Evolutionary conservation across 352 stramenopile species (phyloP).

Genomic region (Saprolegnia parasitica): DNA sequence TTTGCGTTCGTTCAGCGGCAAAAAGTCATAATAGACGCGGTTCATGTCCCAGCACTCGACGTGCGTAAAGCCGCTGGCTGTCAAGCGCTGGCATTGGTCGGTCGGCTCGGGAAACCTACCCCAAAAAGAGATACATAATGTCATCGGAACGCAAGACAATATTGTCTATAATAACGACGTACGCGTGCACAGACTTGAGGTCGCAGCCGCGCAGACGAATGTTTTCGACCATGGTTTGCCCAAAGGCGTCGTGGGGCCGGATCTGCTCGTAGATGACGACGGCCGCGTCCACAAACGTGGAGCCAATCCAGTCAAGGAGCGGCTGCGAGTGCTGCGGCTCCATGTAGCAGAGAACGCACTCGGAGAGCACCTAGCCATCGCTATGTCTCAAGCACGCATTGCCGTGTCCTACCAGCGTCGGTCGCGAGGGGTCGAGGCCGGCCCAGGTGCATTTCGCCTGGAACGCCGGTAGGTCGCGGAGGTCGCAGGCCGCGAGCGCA

Average conservation of each 20-base stretch:
- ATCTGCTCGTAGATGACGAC: conserved; percentile 91
- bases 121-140: no score
- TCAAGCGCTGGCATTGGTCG: conserved; percentile 73
- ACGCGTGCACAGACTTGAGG: conserved; percentile 66
- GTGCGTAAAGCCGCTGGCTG: conserved; percentile 52
- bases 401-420: not conserved
- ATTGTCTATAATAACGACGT: conserved; percentile 2
- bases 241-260: conserved; percentile 84
- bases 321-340: conserved; percentile 69
- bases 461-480: conserved; percentile 54
- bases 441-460: conserved; percentile 54
- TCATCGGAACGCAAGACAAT: not conserved
- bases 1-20: conserved; percentile 56
- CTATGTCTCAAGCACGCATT: no score
- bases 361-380: conserved; percentile 80
- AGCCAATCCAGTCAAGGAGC: conserved; percentile 62
- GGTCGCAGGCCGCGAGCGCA: conserved; percentile 70
- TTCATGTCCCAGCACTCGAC: conserved; percentile 89
- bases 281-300: conserved; percentile 65
- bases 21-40: conserved; percentile 87
- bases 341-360: conserved; percentile 92
- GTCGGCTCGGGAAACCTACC: conserved; percentile 65
- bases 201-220: conserved; percentile 87
- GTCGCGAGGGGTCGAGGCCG: conserved; percentile 37
- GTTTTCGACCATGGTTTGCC: conserved; percentile 87